These are phyloP conservation scores for Mycena filopes DNA, from an alignment of 768 basidiomycete species.

Conservation along the genomic window DNA sequence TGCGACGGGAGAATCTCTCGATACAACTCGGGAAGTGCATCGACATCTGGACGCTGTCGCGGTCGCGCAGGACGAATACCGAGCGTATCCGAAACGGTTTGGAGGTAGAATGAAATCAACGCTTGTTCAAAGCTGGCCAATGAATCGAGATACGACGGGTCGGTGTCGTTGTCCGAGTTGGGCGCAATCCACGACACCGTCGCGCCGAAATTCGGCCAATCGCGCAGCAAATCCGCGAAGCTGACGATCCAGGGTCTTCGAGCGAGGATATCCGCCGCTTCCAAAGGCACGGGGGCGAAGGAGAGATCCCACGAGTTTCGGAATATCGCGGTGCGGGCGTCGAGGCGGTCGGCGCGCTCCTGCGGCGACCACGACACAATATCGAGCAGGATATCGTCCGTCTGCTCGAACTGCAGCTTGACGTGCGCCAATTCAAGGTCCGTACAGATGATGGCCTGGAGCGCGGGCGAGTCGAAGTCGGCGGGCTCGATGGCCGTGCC, in stretches of 20 bases:
- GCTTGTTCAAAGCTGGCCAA: conserved; percentile 13
- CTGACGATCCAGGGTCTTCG: conserved; percentile 17
- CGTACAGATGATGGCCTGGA: conserved; percentile 17
- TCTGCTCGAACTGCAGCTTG: conserved; percentile 28
- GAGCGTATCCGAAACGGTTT: conserved; percentile 19
- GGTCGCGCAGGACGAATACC: conserved; percentile 15
- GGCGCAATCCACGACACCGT: background rate
- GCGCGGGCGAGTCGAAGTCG: conserved; percentile 23
- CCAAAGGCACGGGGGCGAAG: conserved; percentile 18
- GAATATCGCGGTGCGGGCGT: conserved; percentile 13
- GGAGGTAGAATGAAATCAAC: conserved; percentile 23
- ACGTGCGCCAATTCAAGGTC: conserved; percentile 22
- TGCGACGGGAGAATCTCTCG: conserved; percentile 1
- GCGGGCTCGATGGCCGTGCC: conserved; percentile 10
- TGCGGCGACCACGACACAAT: background rate
- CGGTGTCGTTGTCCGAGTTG: background rate
- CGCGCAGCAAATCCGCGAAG: conserved; percentile 12
- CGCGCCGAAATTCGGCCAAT: conserved; percentile 19
- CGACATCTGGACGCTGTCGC: conserved; percentile 3
- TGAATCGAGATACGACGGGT: conserved; percentile 2
- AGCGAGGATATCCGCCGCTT: background rate
- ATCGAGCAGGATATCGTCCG: conserved; percentile 20
- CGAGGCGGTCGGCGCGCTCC: background rate
- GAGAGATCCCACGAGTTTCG: conserved; percentile 18
- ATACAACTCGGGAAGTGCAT: conserved; percentile 13